Evolutionary conservation across 768 basidiomycete species (phyloP).

Genomic region (Holtermannia corniformis): DNA sequence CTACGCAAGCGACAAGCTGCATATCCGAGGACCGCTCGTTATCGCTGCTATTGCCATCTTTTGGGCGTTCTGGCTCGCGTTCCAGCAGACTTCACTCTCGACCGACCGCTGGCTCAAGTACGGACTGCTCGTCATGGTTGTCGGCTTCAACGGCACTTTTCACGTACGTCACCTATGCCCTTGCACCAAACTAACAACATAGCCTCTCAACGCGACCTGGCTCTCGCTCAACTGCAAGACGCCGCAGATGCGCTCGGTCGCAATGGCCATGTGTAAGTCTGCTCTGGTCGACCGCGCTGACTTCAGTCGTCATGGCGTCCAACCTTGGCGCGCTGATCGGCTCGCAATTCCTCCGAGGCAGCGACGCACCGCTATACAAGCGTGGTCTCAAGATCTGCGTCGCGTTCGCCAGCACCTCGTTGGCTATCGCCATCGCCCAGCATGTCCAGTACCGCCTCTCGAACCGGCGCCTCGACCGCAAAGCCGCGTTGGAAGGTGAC

Average conservation of each 20-base stretch:
- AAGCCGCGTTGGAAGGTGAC: background rate
- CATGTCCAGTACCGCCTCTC: slow-evolving; percentile 25
- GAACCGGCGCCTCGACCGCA: slow-evolving; percentile 12
- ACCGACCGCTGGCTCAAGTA: slow-evolving; percentile 20
- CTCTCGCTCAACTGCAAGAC: slow-evolving; percentile 24
- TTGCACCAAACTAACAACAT: background rate
- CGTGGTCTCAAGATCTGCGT: slow-evolving; percentile 28
- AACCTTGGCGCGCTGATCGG: slow-evolving; percentile 31
- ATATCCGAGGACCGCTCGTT: slow-evolving; percentile 16
- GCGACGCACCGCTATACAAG: slow-evolving; percentile 29
- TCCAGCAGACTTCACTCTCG: slow-evolving; percentile 19
- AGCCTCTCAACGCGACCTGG: slow-evolving; percentile 34
- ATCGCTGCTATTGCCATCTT: slow-evolving; percentile 15
- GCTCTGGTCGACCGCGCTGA: background rate
- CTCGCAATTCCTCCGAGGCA: slow-evolving; percentile 25
- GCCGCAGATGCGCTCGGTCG: slow-evolving; percentile 26
- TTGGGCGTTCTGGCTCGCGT: slow-evolving; percentile 23
- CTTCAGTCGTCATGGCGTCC: slow-evolving; percentile 27
- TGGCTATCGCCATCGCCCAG: slow-evolving; percentile 18
- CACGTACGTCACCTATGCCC: slow-evolving; percentile 13
- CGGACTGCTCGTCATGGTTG: slow-evolving; percentile 10
- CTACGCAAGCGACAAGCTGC: slow-evolving; percentile 19
- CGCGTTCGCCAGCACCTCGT: slow-evolving; percentile 9
- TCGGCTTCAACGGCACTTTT: slow-evolving; percentile 12
- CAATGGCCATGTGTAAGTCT: slow-evolving; percentile 29